Base-by-base conservation (phyloP, 805 yeast genomes). In the Candida nanaspora region DNA sequence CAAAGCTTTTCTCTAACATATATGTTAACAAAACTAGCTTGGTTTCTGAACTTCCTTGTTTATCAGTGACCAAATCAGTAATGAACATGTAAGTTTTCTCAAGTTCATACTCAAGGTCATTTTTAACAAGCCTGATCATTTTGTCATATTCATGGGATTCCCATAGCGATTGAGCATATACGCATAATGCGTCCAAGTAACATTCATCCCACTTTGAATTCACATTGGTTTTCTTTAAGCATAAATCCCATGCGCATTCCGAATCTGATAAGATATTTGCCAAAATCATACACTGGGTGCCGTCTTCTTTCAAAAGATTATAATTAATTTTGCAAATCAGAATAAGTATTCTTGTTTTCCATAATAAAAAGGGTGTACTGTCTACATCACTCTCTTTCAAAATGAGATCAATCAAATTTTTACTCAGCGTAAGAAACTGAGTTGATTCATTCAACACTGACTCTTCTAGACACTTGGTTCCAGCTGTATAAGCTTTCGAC, bases 401-500 rank as follows among this genome's bases (percentile, higher is more conserved):
- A 8, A n/a, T 19, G 6, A 31, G 16, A 11, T 43, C 15, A 48
- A 39, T 31, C 43, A 47, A 15, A 25, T 41, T 22, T 37, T 41
- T 18, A 40, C 51, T 16, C 26, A 23, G 11, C 27, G 37, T 33
- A 23, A 28, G 21, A 40, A 44, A 23, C 33, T 37, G 6, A 15
- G 38, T n/a, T 1, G 37, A 34, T 13, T 35, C 37, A 6, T 44
- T 41, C 13, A 28, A 20, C 29, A 11, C 22, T 7, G 21, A 31
- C 6, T 31, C 34, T 19, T 46, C 45, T 20, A 40, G 35, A 38
- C 63, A 61, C 26, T 51, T 51, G 8, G 57, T 49, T 1, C 59
- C 47, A 14, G 60, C 32, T 37, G 65, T 66, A 39, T 60, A 66
- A 1, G 65, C 48, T 6, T 55, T 55, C 2, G 69, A 55, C 0